Conservation (phyloP, 441 rosid species). For the Rhodomyrtus psidioides region DNA sequence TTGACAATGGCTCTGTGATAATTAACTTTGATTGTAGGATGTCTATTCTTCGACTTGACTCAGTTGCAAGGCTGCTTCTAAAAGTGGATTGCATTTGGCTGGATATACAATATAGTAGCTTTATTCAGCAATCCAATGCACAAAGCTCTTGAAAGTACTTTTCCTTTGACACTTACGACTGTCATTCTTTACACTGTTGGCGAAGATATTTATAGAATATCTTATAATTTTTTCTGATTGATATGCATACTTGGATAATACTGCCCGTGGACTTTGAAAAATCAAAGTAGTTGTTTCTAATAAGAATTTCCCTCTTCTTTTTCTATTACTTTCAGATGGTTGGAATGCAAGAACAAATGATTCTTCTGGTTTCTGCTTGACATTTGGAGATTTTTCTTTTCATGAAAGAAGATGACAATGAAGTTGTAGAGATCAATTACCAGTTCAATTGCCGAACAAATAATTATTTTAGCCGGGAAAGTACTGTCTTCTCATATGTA, state of each 20-base stretch:
- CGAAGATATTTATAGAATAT: neutral
- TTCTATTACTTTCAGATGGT: neutral
- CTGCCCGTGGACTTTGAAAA: neutral
- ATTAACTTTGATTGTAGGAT: neutral
- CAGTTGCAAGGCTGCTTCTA: neutral
- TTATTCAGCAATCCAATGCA: neutral
- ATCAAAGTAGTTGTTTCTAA: neutral
- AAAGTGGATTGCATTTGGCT: neutral
- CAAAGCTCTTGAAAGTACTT: neutral
- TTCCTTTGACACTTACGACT: neutral
- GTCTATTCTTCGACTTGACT: neutral
- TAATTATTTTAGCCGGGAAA: neutral
- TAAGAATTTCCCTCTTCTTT: neutral
- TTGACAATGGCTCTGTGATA: neutral
- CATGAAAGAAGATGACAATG: neutral
- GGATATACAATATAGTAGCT: neutral
- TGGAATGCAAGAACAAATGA: neutral
- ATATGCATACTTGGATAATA: neutral
- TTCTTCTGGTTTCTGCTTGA: neutral
- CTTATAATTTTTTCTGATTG: neutral
- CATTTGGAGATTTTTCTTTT: neutral
- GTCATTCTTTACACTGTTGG: neutral
- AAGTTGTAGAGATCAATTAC: neutral
- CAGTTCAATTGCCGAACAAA: neutral
- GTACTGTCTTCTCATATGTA: neutral